Evolutionary conservation across 78 protist species (phyloP).

Genomic region (Dictyostelium capitatum): DNA sequence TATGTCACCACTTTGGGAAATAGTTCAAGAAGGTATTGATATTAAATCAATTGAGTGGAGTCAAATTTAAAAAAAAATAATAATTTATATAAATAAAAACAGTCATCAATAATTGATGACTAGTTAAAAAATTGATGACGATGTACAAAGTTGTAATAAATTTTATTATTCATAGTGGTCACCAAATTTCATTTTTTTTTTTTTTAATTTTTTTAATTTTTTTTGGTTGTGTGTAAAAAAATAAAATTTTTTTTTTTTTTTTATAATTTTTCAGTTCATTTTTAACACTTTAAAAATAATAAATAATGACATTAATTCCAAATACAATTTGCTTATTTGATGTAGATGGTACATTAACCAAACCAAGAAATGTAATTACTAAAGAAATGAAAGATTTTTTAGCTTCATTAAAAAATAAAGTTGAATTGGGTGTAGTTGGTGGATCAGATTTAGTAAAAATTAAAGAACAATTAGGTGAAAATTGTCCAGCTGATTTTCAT

Average conservation of each 20-base stretch:
- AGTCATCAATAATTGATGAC: too few species aligned
- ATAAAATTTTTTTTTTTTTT: too few species aligned
- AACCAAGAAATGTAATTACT: slow-evolving; percentile 89
- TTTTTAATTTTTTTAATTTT: too few species aligned
- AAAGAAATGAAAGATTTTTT: slow-evolving; percentile 86
- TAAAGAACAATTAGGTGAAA: slow-evolving; percentile 94
- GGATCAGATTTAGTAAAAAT: slow-evolving; percentile 98
- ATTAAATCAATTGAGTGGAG: slow-evolving; percentile 91
- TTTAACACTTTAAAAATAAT: too few species aligned
- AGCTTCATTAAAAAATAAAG: slow-evolving; percentile 67
- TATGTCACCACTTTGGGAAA: slow-evolving; percentile 98
- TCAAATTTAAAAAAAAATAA: slow-evolving; percentile 55
- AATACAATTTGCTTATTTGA: slow-evolving; percentile 96
- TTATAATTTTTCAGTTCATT: too few species aligned
- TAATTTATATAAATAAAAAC: not conserved
- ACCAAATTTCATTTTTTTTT: too few species aligned
- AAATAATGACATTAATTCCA: slow-evolving; percentile 11
- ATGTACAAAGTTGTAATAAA: too few species aligned
- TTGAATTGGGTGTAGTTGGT: slow-evolving; percentile 98
- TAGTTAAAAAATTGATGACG: too few species aligned
- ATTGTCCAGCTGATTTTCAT: slow-evolving; percentile 80
- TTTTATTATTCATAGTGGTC: too few species aligned
- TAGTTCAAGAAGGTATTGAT: slow-evolving; percentile 98
- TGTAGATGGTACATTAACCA: slow-evolving; percentile 99
- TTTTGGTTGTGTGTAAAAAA: too few species aligned